phyloP scores from a whole-genome alignment of 164 flowering plant genomes.

The Litsea cubeba region DNA sequence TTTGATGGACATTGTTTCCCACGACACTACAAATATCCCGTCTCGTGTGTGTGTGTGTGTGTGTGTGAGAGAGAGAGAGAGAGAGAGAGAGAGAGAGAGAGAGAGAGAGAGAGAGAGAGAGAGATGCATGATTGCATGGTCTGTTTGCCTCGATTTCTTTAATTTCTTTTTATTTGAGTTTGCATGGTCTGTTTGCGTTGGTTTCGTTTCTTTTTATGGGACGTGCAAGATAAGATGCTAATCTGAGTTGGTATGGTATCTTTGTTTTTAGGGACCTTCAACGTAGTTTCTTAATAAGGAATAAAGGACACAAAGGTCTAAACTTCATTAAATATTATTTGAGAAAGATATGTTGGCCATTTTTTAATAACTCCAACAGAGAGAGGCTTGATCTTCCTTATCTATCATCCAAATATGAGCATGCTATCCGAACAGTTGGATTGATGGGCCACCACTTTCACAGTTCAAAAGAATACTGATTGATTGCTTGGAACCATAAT shows the following conservation, averaged over 20 bases:
- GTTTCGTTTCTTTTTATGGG: constrained; percentile 20
- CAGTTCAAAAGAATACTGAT: background rate
- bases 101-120: constrained; percentile 26
- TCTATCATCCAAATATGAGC: background rate
- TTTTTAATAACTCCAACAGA: background rate
- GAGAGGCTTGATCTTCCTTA: background rate
- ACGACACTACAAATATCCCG: no score
- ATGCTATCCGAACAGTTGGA: background rate
- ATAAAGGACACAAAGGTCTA: constrained; percentile 30
- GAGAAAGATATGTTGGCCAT: constrained; percentile 8
- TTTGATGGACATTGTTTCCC: no score
- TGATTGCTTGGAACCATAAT: no score
- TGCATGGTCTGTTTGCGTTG: constrained; percentile 16
- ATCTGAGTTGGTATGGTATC: background rate
- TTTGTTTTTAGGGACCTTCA: constrained; percentile 38
- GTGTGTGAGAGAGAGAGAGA: background rate
- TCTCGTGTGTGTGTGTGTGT: no score
- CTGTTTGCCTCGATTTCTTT: background rate
- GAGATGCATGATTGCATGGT: constrained; percentile 11
- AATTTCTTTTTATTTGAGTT: constrained; percentile 9
- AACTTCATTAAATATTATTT: background rate
- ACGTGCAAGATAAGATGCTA: constrained; percentile 38
- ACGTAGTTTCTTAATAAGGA: constrained; percentile 45
- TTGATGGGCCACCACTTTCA: background rate
- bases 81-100: constrained; percentile 2